A percentile compares a stretch with the other conserved stretches of the same genome.
Evolutionary conservation across 2,329 filamentous ascomycete genomes (phyloP).

Genomic region (Clonostachys rhizophaga): DNA sequence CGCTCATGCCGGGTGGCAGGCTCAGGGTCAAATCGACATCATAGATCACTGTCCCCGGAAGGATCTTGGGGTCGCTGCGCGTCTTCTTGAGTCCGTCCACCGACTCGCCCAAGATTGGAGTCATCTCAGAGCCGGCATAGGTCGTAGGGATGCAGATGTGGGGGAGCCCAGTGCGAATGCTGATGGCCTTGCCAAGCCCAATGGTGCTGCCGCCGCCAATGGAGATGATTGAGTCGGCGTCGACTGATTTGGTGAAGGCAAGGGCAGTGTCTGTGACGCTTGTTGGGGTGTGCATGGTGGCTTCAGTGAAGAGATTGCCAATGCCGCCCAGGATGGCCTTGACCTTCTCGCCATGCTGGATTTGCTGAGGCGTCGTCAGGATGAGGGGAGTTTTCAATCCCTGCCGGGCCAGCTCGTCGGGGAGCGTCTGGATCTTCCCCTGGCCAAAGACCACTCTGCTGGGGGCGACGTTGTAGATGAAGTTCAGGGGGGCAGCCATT

Average conservation of each 20-base stretch:
- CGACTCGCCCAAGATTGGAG: constrained; percentile 51
- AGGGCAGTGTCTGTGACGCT: constrained; percentile 52
- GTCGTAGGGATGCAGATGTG: constrained; percentile 28
- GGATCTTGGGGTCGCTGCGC: constrained; percentile 49
- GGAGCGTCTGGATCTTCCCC: too few relatives aligned
- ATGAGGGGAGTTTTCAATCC: constrained; percentile 32
- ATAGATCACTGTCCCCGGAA: constrained; percentile 58
- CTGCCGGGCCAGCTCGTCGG: too few relatives aligned
- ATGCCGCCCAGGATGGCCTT: constrained; percentile 4
- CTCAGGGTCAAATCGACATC: constrained; percentile 60
- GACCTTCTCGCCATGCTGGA: constrained; percentile 7
- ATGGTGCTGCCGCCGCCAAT: constrained; percentile 25
- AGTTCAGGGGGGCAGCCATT: too few relatives aligned
- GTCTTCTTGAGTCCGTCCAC: constrained; percentile 53
- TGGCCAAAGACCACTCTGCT: too few relatives aligned
- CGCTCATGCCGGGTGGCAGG: constrained; percentile 45
- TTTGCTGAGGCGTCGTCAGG: constrained; percentile 42
- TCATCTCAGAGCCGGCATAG: constrained; percentile 20
- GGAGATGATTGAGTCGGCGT: constrained; percentile 41
- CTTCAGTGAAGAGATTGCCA: constrained; percentile 36
- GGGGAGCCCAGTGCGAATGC: constrained; percentile 46
- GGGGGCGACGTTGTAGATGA: too few relatives aligned
- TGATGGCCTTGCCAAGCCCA: constrained; percentile 56
- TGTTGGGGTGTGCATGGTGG: constrained; percentile 59
- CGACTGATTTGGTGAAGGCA: constrained; percentile 32